Evolutionary conservation across 2,329 filamentous ascomycete species (phyloP).

Genomic region (Fusarium compactum): DNA sequence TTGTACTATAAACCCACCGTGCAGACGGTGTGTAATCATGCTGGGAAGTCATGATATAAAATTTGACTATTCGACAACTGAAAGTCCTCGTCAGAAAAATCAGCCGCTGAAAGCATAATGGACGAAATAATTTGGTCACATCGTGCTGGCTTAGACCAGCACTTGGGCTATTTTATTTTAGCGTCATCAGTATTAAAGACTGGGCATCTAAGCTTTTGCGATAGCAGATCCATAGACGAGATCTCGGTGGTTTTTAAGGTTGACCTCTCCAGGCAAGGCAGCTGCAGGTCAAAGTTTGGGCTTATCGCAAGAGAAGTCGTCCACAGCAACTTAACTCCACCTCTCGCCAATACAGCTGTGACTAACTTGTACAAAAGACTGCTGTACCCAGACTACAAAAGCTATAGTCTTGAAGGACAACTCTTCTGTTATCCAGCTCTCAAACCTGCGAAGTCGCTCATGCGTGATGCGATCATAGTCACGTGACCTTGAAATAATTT

Average conservation of each 20-base stretch:
- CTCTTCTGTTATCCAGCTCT: neutral
- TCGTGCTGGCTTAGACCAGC: neutral
- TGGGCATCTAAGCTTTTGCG: no score
- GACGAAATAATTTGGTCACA: neutral
- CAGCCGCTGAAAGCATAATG: neutral
- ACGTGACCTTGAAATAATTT: constrained; percentile 31
- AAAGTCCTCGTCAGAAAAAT: neutral
- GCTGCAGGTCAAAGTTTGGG: neutral
- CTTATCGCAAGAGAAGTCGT: neutral
- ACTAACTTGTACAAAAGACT: neutral
- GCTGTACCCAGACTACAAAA: neutral
- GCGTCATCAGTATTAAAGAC: neutral
- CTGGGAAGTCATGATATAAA: neutral
- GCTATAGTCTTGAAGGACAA: neutral
- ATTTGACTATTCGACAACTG: neutral
- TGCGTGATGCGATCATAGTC: constrained; percentile 31
- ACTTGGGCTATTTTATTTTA: neutral
- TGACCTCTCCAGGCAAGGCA: neutral
- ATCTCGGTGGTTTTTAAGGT: neutral
- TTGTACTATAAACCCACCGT: neutral
- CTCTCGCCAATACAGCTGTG: neutral
- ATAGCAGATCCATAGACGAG: no score
- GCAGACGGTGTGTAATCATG: constrained; percentile 1
- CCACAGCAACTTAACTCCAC: neutral
- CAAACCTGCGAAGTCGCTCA: constrained; percentile 3